phyloP scores from a whole-genome alignment of 106 monocot genomes.

The Acanthochlamys bracteata region DNA sequence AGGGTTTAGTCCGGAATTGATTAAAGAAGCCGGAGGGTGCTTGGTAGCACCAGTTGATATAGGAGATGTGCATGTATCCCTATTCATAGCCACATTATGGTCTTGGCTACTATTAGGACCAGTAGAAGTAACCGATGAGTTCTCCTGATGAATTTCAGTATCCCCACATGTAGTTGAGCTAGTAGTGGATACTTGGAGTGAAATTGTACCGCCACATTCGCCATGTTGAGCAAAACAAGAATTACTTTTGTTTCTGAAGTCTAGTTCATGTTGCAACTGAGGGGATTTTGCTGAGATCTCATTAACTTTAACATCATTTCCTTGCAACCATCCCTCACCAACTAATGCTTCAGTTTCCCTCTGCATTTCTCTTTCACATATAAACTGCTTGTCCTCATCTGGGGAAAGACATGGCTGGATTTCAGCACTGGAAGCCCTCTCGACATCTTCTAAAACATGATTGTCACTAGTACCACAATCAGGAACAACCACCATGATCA shows the following conservation, averaged over 20 bases:
- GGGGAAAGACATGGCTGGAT: neutral
- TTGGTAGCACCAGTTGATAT: conserved; percentile 37
- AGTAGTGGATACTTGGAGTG: conserved; percentile 25
- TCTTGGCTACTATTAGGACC: conserved; percentile 8
- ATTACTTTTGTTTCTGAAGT: neutral
- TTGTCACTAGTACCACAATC: neutral
- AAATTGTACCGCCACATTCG: conserved; percentile 12
- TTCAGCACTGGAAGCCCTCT: neutral
- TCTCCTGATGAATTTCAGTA: conserved; percentile 31
- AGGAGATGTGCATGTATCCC: conserved; percentile 32
- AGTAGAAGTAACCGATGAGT: conserved; percentile 40
- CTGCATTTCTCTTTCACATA: conserved; percentile 10
- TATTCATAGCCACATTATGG: conserved; percentile 9
- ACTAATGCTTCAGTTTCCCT: conserved; percentile 11
- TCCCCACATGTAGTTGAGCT: conserved; percentile 36
- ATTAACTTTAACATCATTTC: conserved; percentile 2
- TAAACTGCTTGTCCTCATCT: conserved; percentile 6
- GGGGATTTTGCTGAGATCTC: conserved; percentile 3
- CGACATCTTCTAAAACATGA: conserved; percentile 3
- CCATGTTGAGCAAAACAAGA: conserved; percentile 4
- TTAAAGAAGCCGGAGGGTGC: conserved; percentile 20
- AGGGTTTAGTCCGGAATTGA: conserved; percentile 4
- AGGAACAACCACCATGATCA: neutral
- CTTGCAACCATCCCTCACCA: conserved; percentile 1
- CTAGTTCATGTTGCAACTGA: conserved; percentile 10